A percentile compares a stretch with the other conserved stretches of the same genome.
Evolutionary conservation across 495 filamentous ascomycete genomes (phyloP).

Genomic region (Pyrenula massariospora): DNA sequence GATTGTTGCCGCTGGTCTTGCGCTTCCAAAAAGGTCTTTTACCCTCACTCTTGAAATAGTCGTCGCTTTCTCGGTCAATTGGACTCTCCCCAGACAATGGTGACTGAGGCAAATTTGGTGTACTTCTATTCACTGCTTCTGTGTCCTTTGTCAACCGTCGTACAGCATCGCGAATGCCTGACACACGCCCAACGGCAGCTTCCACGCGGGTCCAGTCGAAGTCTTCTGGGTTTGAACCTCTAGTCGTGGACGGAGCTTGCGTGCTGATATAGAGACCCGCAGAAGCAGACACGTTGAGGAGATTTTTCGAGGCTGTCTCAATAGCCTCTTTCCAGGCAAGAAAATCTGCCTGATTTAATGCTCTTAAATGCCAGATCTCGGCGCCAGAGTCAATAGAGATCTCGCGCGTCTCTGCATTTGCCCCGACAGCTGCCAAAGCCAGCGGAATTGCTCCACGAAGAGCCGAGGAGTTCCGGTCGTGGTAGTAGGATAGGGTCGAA

Average conservation of each 20-base stretch:
- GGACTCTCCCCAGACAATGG: not conserved
- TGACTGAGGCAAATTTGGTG: slow-evolving; percentile 5
- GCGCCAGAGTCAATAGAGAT: slow-evolving; percentile 95
- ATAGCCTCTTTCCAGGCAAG: slow-evolving; percentile 74
- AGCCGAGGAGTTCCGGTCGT: slow-evolving; percentile 80
- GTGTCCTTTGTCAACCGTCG: slow-evolving; percentile 74
- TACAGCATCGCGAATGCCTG: slow-evolving; percentile 80
- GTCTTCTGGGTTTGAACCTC: slow-evolving; percentile 44
- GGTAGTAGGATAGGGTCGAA: slow-evolving; percentile 89
- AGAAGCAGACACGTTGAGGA: slow-evolving; percentile 18
- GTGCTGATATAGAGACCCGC: slow-evolving; percentile 13
- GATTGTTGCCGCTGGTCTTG: slow-evolving; percentile 47
- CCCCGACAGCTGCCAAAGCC: slow-evolving; percentile 78
- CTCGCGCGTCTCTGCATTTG: slow-evolving; percentile 74
- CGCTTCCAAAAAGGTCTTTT: slow-evolving; percentile 79
- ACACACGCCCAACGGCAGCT: slow-evolving; percentile 64
- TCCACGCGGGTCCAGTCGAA: slow-evolving; percentile 79
- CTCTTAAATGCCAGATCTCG: slow-evolving; percentile 93
- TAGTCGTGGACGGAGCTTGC: slow-evolving; percentile 9
- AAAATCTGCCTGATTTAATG: slow-evolving; percentile 72
- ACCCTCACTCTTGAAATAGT: slow-evolving; percentile 31
- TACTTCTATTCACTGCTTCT: slow-evolving; percentile 46
- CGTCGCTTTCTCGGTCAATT: slow-evolving; percentile 13
- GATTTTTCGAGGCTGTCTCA: slow-evolving; percentile 53
- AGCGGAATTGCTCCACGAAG: slow-evolving; percentile 87